Evolutionary conservation across 345 rosid species (phyloP), one percentile per base, ranked within the genome.

Genomic region (Brassica cretica): DNA sequence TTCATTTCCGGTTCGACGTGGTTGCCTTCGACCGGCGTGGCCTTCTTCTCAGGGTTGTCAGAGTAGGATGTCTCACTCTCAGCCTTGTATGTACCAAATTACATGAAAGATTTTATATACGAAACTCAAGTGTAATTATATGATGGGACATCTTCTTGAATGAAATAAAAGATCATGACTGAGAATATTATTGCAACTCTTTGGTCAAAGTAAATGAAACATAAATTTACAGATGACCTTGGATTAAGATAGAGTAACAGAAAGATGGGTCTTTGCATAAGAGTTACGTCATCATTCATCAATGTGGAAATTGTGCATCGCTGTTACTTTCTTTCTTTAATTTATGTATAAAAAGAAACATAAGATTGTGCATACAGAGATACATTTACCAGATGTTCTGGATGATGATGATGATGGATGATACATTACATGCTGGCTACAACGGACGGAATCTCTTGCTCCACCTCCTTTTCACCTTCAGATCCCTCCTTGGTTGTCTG

Each of bases 11-110:
- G 99, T 12, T 88, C 98, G 1, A 75, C 98, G 3, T 95, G 98
- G 99, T 68, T 95, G 84, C 98, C 99, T 12, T 85, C 98, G 0
- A 93, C 99, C 0, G 99, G 99, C 8, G 99, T 95, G 68, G 89
- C 98, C 4, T 95, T 91, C 88, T 72, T 87, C 80, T 88, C 92
- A 11, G 99, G 99, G 2, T 80, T 95, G 24, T 72, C 91, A 12
- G 81, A 82, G 39, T 95, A 80, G 84, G 53, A 2, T 21, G 71
- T 25, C 4, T 68, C 78, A 11, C 71, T 16, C 8, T 68, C 78
- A 15, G 44, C 62, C 74, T 39, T 65, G 76, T 71, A 30, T 39
- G 62, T 39, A 41, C 10, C 5, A 27, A 27, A 30, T 7, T 74
- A 78, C 67, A 66, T 72, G 30, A 25, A 62, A 35, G 18, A 18